Base-by-base conservation (phyloP, 768 basidiomycete genomes). In the Terana coerulea region DNA sequence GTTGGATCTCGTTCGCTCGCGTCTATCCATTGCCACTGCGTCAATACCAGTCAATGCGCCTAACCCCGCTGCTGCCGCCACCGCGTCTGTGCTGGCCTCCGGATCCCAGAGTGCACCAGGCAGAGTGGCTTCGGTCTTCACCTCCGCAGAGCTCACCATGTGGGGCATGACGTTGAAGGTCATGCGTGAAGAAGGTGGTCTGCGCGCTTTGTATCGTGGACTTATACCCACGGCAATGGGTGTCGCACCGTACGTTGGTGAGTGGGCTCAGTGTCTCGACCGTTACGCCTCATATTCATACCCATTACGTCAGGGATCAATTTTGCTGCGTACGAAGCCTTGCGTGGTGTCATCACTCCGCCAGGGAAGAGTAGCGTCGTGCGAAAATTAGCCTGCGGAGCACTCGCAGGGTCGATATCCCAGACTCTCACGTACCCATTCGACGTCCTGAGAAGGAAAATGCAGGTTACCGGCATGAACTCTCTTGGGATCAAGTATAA, bases 341-440 rank as follows among this genome's bases (percentile, higher is more conserved):
- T 91, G 64, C 78, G 88, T 48, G 83, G 86, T 2, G 59, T 84
- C 39, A 74, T 91, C 55, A 92, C 86, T 24, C 88, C 88, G n/a
- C 91, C 90, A 3, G 91, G 86, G 31, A 84, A 89, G 73, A 83
- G 64, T 59, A 83, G 69, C 47, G 73, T 84, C 37, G 59, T 74
- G 43, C 73, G 88, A 58, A 95, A 95, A 68, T 66, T 97, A 66
- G 58, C 71, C 1, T 97, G 93, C 56, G 95, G 95, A 31, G 94
- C 91, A 28, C 69, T 95, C 54, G 92, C 69, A 80, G 91, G 91
- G n/a, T 83, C 86, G 22, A 86, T 95, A 57, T 94, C 93, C 11
- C 92, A 98, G 67, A 91, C 93, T 44, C 69, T 98, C 60, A 98
- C 95, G 4, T 98, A 95, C 66, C 95, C 95, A 8, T 91, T 97